Base-by-base conservation (phyloP, 805 yeast species). In the Isabelozyma gotoi region DNA sequence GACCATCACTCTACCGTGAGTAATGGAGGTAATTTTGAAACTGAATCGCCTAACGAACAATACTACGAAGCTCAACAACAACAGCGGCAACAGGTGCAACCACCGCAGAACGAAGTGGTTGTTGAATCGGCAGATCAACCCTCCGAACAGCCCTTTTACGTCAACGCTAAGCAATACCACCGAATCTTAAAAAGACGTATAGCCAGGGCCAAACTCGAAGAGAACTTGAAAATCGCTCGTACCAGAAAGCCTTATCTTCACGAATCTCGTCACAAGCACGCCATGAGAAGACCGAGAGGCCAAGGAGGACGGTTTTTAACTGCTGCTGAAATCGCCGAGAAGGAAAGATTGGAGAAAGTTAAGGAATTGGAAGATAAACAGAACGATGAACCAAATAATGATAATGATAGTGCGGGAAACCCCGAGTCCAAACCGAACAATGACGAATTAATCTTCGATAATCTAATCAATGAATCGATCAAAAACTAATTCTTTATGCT, bases 221-320 rank as follows among this genome's bases (percentile, higher is more conserved):
- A 94, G 59, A 80, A 82, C 36, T 75, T 92, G 49, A 85, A 88
- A 58, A 87, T 87, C 4, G 91, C 94, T 14, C 78, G 96, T 49
- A 95, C 95, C 14, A 80, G 98, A 55, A 85, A 85, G 60, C 97
- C 98, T 10, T 92, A 95, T 64, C 65, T 94, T 39, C 99, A 94
- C 61, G 99, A 94, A 65, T 88, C 97, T 15, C 78, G 99, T 56
- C 99, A 94, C 63, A 92, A 94, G 62, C 99, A 94, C 63, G 99
- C 99, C 2, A 94, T 94, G 99, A 79, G 98, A 60, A 80, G 99
- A 62, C 98, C 99, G 12, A 81, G 99, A 55, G 99, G 99, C 19
- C 98, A 94, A 68, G 99, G 99, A 24, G 99, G 99, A 5, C 75
- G 99, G 47, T 94, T 94, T 53, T 68, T 94, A 46, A 94, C 99